A percentile compares a stretch with the other conserved stretches of the same genome.
Evolutionary conservation across 2,329 filamentous ascomycete species (phyloP).

Genomic region (Aureobasidium leucospermi): DNA sequence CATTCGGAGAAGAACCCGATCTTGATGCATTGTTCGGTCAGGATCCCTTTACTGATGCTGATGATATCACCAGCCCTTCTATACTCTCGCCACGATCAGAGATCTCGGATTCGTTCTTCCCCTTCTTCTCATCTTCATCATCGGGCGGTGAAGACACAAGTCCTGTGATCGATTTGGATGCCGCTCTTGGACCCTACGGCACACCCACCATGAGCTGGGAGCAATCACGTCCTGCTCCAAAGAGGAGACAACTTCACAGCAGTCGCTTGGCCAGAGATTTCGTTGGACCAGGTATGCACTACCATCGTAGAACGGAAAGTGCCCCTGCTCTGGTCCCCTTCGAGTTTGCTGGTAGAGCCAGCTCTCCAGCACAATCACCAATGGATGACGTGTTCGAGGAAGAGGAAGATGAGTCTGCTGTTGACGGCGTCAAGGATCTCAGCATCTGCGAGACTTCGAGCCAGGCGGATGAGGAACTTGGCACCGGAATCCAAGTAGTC

Average conservation of each 20-base stretch:
- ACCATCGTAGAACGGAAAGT: slow-evolving; percentile 71
- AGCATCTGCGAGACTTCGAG: not conserved
- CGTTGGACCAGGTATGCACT: slow-evolving; percentile 62
- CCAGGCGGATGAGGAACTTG: slow-evolving; percentile 17
- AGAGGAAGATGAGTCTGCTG: slow-evolving; percentile 59
- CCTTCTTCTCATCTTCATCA: slow-evolving; percentile 33
- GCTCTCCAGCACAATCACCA: slow-evolving; percentile 44
- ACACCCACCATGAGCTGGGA: slow-evolving; percentile 67
- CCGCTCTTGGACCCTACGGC: slow-evolving; percentile 85
- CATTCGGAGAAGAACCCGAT: slow-evolving; percentile 13
- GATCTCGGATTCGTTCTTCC: slow-evolving; percentile 1
- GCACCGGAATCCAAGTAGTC: slow-evolving; percentile 40
- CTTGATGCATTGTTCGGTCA: slow-evolving; percentile 16
- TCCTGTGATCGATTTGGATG: slow-evolving; percentile 88
- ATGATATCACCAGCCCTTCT: slow-evolving; percentile 1
- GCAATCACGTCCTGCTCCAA: slow-evolving; percentile 37
- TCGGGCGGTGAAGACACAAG: slow-evolving; percentile 64
- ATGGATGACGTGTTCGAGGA: slow-evolving; percentile 88
- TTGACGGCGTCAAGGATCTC: slow-evolving; percentile 15
- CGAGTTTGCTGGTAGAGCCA: slow-evolving; percentile 36
- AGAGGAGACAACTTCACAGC: slow-evolving; percentile 67
- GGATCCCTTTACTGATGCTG: slow-evolving; percentile 14
- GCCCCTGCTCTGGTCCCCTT: slow-evolving; percentile 73
- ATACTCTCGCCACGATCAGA: slow-evolving; percentile 29
- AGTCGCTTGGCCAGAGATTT: slow-evolving; percentile 65